Percentiles rank a stretch among this genome's conserved stretches.
Evolutionary conservation across 2,329 filamentous ascomycete genomes (phyloP).

Genomic region (Elsinoe fawcettii): DNA sequence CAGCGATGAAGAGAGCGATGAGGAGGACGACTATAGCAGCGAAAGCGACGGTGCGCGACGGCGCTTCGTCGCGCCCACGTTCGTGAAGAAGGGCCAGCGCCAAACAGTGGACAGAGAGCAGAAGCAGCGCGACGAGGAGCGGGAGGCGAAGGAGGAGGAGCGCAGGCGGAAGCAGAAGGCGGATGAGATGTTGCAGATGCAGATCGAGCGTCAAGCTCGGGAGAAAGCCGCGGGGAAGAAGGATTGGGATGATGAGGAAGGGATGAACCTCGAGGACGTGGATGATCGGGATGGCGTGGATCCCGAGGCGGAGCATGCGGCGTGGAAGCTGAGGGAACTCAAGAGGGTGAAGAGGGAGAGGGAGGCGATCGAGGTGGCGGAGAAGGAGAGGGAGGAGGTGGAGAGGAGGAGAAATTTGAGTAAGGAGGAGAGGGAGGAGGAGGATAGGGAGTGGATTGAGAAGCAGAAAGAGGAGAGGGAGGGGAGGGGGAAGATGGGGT

Average conservation of each 20-base stretch:
- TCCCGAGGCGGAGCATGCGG: slow-evolving; percentile 78
- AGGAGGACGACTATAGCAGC: slow-evolving; percentile 51
- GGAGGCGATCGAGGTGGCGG: slow-evolving; percentile 71
- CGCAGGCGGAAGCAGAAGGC: slow-evolving; percentile 60
- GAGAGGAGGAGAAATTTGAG: slow-evolving; percentile 83
- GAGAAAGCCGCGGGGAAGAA: slow-evolving; percentile 69
- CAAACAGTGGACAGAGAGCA: slow-evolving; percentile 32
- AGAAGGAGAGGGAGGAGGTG: slow-evolving; percentile 79
- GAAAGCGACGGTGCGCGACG: slow-evolving; percentile 52
- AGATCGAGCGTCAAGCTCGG: slow-evolving; percentile 73
- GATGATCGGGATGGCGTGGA: slow-evolving; percentile 85
- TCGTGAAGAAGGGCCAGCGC: slow-evolving; percentile 57
- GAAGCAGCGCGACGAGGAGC: slow-evolving; percentile 43
- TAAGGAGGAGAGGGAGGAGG: slow-evolving; percentile 73
- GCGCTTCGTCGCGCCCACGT: slow-evolving; percentile 56
- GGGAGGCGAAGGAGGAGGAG: slow-evolving; percentile 43
- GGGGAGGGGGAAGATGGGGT: slow-evolving; percentile 69
- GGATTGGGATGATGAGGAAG: slow-evolving; percentile 70
- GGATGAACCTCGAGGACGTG: slow-evolving; percentile 57
- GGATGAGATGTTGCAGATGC: slow-evolving; percentile 77
- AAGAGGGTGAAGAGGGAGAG: slow-evolving; percentile 81
- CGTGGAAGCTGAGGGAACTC: slow-evolving; percentile 90
- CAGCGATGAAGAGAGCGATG: slow-evolving; percentile 36
- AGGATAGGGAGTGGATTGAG: slow-evolving; percentile 72
- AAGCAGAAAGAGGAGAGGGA: slow-evolving; percentile 71